These are phyloP conservation scores for Trichoderma endophyticum DNA, from an alignment of 2,329 filamentous ascomycete species.

Conservation along the genomic window DNA sequence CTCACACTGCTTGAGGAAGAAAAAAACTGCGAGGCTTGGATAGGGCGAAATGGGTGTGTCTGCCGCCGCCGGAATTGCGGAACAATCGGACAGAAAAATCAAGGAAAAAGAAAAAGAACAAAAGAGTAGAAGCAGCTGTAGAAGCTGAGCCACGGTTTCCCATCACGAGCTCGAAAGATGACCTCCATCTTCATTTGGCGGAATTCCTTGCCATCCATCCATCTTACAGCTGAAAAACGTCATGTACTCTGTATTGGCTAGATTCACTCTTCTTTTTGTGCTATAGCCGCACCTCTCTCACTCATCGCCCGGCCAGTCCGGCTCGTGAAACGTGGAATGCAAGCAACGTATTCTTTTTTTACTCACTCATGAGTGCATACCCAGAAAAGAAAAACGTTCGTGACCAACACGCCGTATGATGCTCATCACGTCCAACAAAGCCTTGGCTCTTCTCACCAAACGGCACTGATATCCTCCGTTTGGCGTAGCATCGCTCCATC, in stretches of 20 bases:
- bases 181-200: not conserved
- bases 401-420: conserved; percentile 12
- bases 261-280: not conserved
- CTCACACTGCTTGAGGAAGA: not conserved
- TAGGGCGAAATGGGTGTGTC: not conserved
- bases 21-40: not conserved
- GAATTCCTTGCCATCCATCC: not conserved
- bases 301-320: not conserved
- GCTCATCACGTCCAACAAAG: not conserved
- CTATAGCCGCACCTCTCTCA: not conserved
- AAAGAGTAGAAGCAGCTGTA: not conserved
- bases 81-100: not conserved
- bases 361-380: not conserved
- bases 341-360: not conserved
- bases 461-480: not conserved
- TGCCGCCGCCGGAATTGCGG: not conserved
- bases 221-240: not conserved
- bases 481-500: not conserved
- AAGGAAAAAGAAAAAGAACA: not conserved
- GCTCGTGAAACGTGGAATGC: not conserved
- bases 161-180: not conserved
- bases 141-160: not conserved
- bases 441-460: not conserved
- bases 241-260: not conserved
- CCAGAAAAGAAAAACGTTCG: not conserved